phyloP scores from a whole-genome alignment of 352 stramenopile genomes.

The Phytophthora constricta region DNA sequence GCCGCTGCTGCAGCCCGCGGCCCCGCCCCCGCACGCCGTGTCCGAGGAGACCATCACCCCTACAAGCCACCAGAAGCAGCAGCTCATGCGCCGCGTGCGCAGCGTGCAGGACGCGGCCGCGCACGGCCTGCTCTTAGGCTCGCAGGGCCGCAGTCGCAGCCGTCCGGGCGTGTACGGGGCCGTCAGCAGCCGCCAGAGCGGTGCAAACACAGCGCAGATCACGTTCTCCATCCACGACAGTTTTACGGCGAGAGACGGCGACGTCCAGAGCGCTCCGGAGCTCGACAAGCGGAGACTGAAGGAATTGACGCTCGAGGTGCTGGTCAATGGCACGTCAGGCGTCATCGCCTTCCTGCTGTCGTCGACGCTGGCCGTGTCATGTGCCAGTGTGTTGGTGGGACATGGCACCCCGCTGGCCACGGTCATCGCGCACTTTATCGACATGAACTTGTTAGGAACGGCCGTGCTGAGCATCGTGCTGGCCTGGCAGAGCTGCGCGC shows the following conservation, averaged over 20 bases:
- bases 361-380: slow-evolving; percentile 81
- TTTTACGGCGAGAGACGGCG: slow-evolving; percentile 5
- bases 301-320: slow-evolving; percentile 30
- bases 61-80: slow-evolving; percentile 22
- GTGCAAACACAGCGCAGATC: slow-evolving; percentile 17
- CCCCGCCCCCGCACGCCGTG: slow-evolving; percentile 32
- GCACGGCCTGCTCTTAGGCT: slow-evolving; percentile 20
- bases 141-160: slow-evolving; percentile 20
- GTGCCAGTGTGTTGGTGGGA: slow-evolving; percentile 78
- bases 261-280: background rate
- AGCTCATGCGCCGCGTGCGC: slow-evolving; percentile 62
- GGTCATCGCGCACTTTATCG: slow-evolving; percentile 81
- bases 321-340: slow-evolving; percentile 78
- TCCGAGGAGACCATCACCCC: slow-evolving; percentile 59
- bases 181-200: slow-evolving; percentile 13
- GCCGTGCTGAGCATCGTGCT: slow-evolving; percentile 73
- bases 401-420: slow-evolving; percentile 62
- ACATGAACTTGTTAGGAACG: slow-evolving; percentile 85
- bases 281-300: slow-evolving; percentile 24
- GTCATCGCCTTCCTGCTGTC: slow-evolving; percentile 82
- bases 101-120: slow-evolving; percentile 59
- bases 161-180: slow-evolving; percentile 14
- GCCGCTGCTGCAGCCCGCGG: slow-evolving; percentile 18
- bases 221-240: slow-evolving; percentile 26
- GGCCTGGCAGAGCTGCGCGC: slow-evolving; percentile 74